Base-by-base conservation (phyloP, 2,329 filamentous ascomycete genomes). In the Pestalotiopsis sp. region DNA sequence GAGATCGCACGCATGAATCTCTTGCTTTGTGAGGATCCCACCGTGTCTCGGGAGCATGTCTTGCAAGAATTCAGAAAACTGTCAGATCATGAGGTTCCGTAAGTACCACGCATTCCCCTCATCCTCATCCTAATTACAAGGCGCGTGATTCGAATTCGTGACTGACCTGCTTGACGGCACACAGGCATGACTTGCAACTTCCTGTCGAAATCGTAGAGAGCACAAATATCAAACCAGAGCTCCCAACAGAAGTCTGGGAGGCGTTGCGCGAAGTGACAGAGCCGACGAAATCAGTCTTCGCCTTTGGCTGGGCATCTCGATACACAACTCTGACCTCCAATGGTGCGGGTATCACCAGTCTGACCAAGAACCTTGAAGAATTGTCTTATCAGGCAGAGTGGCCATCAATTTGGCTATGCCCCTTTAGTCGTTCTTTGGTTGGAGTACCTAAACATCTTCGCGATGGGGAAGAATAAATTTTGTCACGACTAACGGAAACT, bases 1-100 rank as follows among this genome's bases (percentile, higher is more conserved):
- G 87, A 93, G 78, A 88, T 86, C 71, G 79, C 78, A n/a, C 84
- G 92, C n/a, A 88, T 90, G 3, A 79, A 83, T 1, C 77, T 93
- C 0, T 77, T 94, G 39, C 80, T 93, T 68, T 85, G 64, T 17
- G 69, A 72, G 23, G 71, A 76, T 27, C 39, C 7, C 12, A 38
- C 45, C 11, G 36, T 63, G 13, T 20, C 57, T 17, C 65, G 31
- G 11, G 39, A 67, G 14, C 27, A 36, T 20, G 9, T 67, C 6
- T 11, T 49, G 11, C 13, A 55, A 14, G 38, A 63, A 39, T 67
- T 62, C 4, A 11, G 25, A 13, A 25, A n/a, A 7, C 13, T 67
- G 6, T 67, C 65, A 36, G 45, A 55, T 17, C 39, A 62, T 17
- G 65, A 67, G 2, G 59, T 67, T 6, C 59, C 65, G 17, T 23